These are phyloP conservation scores for Chlamydomonas sphaeroides DNA, from an alignment of 139 green algal species.

Conservation along the genomic window DNA sequence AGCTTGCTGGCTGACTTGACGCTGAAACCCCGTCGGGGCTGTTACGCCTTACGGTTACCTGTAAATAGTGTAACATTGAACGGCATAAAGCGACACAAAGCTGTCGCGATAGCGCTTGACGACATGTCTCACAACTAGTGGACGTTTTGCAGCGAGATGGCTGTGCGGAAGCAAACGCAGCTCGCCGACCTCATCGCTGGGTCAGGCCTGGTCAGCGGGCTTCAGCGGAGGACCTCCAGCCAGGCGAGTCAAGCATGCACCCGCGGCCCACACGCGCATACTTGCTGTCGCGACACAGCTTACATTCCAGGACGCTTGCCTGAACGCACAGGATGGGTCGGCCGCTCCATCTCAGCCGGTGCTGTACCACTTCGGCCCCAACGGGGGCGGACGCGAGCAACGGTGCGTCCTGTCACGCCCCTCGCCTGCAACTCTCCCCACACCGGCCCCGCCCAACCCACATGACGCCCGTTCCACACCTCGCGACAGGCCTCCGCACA, in stretches of 20 bases:
- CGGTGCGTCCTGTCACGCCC: background rate
- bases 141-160: no score
- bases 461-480: no score
- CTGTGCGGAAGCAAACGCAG: conserved; percentile 27
- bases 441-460: background rate
- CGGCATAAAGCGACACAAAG: no score
- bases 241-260: background rate
- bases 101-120: no score
- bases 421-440: background rate
- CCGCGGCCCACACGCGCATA: background rate
- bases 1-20: no score
- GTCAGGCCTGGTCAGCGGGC: conserved; percentile 21
- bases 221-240: background rate
- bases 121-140: no score
- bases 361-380: conserved; percentile 28
- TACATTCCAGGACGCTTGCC: no score
- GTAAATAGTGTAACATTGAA: no score
- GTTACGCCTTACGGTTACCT: no score
- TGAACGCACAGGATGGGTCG: conserved; percentile 32
- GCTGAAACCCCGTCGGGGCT: no score
- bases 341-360: background rate
- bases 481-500: no score
- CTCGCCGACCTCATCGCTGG: conserved; percentile 37
- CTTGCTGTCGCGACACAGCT: background rate
- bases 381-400: background rate